Conservation (phyloP, 352 stramenopile species). For the Phytophthora lateralis region DNA sequence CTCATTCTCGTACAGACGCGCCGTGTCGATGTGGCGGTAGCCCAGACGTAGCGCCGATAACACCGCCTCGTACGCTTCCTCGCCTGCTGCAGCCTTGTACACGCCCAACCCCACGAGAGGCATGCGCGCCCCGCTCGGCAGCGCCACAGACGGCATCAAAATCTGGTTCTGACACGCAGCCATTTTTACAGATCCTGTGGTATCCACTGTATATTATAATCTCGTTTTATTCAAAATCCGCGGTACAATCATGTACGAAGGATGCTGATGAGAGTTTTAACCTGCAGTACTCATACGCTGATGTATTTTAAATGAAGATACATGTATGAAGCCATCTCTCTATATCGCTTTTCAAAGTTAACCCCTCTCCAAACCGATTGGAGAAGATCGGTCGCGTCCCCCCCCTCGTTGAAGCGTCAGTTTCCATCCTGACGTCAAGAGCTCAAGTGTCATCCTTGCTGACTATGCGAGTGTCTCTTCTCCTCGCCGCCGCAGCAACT, state of each 20-base stretch:
- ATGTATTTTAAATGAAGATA: not conserved
- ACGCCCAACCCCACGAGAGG: slow-evolving; percentile 49
- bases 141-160: slow-evolving; percentile 11
- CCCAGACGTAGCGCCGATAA: slow-evolving; percentile 58
- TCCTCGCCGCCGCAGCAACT: slow-evolving; percentile 14
- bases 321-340: not conserved
- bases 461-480: slow-evolving; percentile 20
- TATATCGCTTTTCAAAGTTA: not conserved
- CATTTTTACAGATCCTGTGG: not conserved
- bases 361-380: slow-evolving; percentile 10
- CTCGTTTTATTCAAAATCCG: too few relatives aligned
- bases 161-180: slow-evolving; percentile 1
- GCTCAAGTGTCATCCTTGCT: slow-evolving; percentile 9
- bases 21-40: slow-evolving; percentile 87
- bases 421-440: slow-evolving; percentile 31
- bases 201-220: not conserved
- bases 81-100: slow-evolving; percentile 44
- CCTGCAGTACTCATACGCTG: not conserved
- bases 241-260: too few relatives aligned
- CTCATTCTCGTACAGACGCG: slow-evolving; percentile 87
- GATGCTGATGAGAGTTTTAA: not conserved
- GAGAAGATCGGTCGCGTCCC: slow-evolving; percentile 22
- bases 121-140: slow-evolving; percentile 46
- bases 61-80: slow-evolving; percentile 42
- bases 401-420: slow-evolving; percentile 17